These are phyloP conservation scores for Nakazawaea holstii DNA, from an alignment of 805 yeast species.

Conservation along the genomic window DNA sequence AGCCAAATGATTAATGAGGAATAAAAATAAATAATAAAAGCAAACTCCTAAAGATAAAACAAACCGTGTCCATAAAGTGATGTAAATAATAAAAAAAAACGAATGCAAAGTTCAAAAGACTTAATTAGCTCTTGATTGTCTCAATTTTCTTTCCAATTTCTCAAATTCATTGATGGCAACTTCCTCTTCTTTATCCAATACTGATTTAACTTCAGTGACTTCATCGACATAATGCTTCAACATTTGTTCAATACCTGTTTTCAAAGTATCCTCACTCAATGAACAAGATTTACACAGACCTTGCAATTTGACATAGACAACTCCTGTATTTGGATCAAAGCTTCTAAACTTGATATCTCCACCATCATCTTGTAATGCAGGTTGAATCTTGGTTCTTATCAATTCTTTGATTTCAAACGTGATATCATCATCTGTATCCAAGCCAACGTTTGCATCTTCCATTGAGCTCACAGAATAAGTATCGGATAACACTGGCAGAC, in stretches of 20 bases:
- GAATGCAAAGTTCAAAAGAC: not conserved
- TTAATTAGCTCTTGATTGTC: conserved; percentile 12
- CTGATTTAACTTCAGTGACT: conserved; percentile 46
- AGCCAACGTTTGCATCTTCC: conserved; percentile 20
- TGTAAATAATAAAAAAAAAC: not conserved
- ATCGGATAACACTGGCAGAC: conserved; percentile 20
- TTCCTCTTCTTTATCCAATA: conserved; percentile 34
- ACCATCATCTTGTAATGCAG: conserved; percentile 73
- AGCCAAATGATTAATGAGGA: not conserved
- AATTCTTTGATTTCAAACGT: conserved; percentile 64
- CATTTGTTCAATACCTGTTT: conserved; percentile 68
- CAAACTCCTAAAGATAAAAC: not conserved
- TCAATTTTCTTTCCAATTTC: conserved; percentile 63
- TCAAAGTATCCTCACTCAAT: conserved; percentile 58
- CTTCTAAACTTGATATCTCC: conserved; percentile 67
- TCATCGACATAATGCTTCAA: conserved; percentile 66
- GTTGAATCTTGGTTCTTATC: conserved; percentile 64
- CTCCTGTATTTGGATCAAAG: conserved; percentile 51
- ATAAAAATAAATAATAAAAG: not conserved
- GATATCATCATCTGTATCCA: conserved; percentile 62
- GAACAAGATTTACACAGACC: conserved; percentile 77
- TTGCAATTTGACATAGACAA: conserved; percentile 51
- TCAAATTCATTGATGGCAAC: conserved; percentile 80
- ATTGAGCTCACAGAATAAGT: conserved; percentile 11
- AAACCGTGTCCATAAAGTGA: not conserved